Evolutionary conservation across 2,329 filamentous ascomycete genomes (phyloP).

Genomic region (Colletotrichum sp.): DNA sequence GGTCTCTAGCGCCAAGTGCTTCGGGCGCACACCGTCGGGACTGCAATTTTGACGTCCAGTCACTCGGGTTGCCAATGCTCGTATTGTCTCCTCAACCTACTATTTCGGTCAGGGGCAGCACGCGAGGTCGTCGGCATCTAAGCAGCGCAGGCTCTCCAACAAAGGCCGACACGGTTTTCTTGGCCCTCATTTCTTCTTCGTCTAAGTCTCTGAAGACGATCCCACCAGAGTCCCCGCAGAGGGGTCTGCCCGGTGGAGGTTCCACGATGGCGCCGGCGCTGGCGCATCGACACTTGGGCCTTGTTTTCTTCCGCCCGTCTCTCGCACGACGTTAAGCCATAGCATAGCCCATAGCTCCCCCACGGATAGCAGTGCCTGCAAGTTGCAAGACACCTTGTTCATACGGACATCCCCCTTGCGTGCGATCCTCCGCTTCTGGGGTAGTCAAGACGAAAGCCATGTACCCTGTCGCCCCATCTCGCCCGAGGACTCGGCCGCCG

Average conservation of each 20-base stretch:
- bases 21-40: slow-evolving; percentile 8
- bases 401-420: slow-evolving; percentile 7
- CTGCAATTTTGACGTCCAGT: slow-evolving; percentile 18
- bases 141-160: background rate
- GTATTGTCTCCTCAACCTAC: background rate
- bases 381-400: background rate
- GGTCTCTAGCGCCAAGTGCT: background rate
- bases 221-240: background rate
- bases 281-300: background rate
- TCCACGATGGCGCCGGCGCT: background rate
- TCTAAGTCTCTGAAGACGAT: background rate
- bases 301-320: background rate
- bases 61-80: slow-evolving; percentile 10
- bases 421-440: background rate
- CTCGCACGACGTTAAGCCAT: slow-evolving; percentile 1
- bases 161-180: background rate
- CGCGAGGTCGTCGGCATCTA: background rate
- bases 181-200: slow-evolving; percentile 11
- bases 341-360: background rate
- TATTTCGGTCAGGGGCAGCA: background rate
- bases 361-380: background rate
- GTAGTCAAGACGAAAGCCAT: background rate
- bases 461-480: background rate
- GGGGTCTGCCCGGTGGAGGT: background rate
- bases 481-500: slow-evolving; percentile 11